Evolutionary conservation across 768 basidiomycete genomes (phyloP).

Genomic region (Termitomyces sp.): DNA sequence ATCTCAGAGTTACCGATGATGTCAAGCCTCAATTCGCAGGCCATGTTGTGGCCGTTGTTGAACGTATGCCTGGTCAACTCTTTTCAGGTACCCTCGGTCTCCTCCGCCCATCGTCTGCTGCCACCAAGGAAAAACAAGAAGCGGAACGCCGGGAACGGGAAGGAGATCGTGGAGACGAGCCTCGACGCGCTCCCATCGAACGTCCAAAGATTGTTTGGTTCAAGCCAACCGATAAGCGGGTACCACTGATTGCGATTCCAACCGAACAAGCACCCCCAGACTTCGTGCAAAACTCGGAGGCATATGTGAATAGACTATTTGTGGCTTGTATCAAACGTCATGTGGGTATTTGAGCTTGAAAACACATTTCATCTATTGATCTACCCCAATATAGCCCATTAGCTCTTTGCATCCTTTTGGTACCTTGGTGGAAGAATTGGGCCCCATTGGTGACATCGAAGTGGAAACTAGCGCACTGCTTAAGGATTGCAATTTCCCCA

Average conservation of each 20-base stretch:
- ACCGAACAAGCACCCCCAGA: constrained; percentile 97
- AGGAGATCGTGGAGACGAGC: constrained; percentile 85
- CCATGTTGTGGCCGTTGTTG: constrained; percentile 99
- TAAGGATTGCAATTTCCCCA: constrained; percentile 99
- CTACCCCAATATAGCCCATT: constrained; percentile 52
- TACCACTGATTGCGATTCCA: constrained; percentile 96
- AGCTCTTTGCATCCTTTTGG: constrained; percentile 99
- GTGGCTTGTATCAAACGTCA: constrained; percentile 99
- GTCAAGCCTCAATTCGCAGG: constrained; percentile 98
- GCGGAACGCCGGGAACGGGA: constrained; percentile 96
- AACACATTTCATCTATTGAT: constrained; percentile 11
- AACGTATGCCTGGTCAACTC: constrained; percentile 97
- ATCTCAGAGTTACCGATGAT: constrained; percentile 85
- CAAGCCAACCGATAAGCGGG: constrained; percentile 98
- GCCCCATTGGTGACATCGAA: constrained; percentile 97
- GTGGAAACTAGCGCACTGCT: constrained; percentile 96
- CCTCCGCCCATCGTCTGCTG: constrained; percentile 91
- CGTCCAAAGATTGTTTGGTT: constrained; percentile 99
- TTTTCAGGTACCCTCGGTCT: constrained; percentile 97
- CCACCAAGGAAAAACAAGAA: constrained; percentile 98
- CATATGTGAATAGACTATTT: constrained; percentile 86
- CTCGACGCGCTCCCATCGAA: constrained; percentile 71
- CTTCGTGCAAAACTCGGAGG: constrained; percentile 92
- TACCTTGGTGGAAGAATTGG: constrained; percentile 95
- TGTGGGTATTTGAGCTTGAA: constrained; percentile 41